A percentile compares a stretch with the other conserved stretches of the same genome.
These are phyloP conservation scores for Fusarium sulawesiense DNA, from an alignment of 2,329 filamentous ascomycete genomes.

Conservation along the genomic window DNA sequence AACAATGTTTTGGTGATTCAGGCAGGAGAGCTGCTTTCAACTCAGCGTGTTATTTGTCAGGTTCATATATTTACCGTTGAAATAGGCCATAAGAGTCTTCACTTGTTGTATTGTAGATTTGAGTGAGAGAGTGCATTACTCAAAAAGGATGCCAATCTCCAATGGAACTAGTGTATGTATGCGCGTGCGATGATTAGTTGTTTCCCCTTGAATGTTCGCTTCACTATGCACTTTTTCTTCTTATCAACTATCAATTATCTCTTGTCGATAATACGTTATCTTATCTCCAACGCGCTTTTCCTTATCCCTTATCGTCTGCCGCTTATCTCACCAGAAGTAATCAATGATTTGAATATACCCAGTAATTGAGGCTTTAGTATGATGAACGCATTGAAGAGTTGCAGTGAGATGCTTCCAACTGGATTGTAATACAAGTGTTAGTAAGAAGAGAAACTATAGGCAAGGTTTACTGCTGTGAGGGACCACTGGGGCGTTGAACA, in stretches of 20 bases:
- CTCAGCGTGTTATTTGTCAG: too few relatives aligned
- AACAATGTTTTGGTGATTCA: not conserved
- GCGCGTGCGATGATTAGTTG: too few relatives aligned
- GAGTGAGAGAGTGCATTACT: too few relatives aligned
- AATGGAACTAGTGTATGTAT: too few relatives aligned
- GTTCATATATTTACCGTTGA: too few relatives aligned
- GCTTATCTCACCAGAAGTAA: too few relatives aligned
- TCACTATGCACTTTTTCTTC: not conserved
- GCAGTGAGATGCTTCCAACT: not conserved
- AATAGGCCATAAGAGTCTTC: fast-evolving
- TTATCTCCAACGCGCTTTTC: fast-evolving
- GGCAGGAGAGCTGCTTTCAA: not conserved
- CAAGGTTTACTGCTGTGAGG: not conserved
- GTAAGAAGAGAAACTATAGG: not conserved
- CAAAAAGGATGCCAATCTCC: too few relatives aligned
- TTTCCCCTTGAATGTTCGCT: too few relatives aligned
- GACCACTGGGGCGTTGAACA: not conserved
- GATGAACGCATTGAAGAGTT: not conserved
- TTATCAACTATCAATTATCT: not conserved
- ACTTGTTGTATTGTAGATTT: too few relatives aligned
- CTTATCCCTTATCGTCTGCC: not conserved
- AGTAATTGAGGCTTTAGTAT: not conserved
- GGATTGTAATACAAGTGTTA: fast-evolving
- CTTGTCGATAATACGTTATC: not conserved
- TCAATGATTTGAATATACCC: not conserved